These are phyloP conservation scores for Debaryomyces sp. DNA, from an alignment of 1,139 yeast species.

Conservation along the genomic window DNA sequence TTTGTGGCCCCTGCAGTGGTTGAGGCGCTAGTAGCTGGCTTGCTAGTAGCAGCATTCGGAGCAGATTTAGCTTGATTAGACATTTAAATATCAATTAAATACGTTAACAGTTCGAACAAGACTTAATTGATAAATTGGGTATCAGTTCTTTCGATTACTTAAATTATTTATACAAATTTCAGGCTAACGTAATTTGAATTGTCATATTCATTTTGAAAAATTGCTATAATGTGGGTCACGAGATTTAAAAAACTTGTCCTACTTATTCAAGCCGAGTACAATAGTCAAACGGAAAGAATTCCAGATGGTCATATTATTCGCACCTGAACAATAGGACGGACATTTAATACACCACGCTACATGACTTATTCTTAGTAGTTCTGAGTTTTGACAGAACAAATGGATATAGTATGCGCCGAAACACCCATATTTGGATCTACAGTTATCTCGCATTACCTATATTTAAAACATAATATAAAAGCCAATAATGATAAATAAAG, in stretches of 20 bases:
- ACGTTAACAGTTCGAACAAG: background rate
- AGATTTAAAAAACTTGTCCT: slow-evolving; percentile 4
- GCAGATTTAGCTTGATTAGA: slow-evolving; percentile 1
- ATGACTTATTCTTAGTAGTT: background rate
- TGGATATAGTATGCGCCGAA: background rate
- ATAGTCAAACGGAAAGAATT: background rate
- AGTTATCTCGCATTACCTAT: slow-evolving; percentile 3
- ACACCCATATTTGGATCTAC: background rate
- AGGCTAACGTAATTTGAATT: slow-evolving; percentile 1
- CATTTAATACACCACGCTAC: background rate
- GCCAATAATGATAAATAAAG: slow-evolving; percentile 2
- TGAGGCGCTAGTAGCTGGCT: slow-evolving; percentile 1
- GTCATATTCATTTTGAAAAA: slow-evolving; percentile 1
- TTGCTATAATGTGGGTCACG: slow-evolving; percentile 6
- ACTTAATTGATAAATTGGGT: background rate
- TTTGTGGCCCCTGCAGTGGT: background rate
- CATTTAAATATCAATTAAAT: slow-evolving; percentile 2
- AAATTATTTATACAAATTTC: background rate
- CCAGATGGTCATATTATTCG: slow-evolving; percentile 2
- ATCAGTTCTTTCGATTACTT: background rate
- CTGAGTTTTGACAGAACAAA: background rate
- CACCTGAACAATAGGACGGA: slow-evolving; percentile 1
- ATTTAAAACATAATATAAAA: slow-evolving; percentile 6
- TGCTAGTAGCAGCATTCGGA: slow-evolving; percentile 1
- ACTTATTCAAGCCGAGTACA: slow-evolving; percentile 5